Conservation (phyloP, 805 yeast genomes). For the Spathaspora arborariae region DNA sequence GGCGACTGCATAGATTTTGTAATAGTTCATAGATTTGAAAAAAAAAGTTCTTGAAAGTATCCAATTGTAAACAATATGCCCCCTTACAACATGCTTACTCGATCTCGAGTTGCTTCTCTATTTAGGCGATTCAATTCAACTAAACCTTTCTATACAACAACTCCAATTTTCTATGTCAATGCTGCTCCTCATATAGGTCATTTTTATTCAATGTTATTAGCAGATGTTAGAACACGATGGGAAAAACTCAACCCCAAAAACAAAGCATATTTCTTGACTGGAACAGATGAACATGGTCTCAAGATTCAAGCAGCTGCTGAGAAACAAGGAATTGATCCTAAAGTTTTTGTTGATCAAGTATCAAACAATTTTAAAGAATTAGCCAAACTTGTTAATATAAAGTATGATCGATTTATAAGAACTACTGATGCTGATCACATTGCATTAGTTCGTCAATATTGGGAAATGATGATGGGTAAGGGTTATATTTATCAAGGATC, state of each 20-base stretch:
- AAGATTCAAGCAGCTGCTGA: constrained; percentile 88
- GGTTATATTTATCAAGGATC: constrained; percentile 77
- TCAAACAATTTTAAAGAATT: constrained; percentile 60
- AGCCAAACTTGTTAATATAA: constrained; percentile 54
- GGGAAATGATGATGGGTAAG: constrained; percentile 57
- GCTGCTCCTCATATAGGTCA: constrained; percentile 95
- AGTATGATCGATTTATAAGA: constrained; percentile 75
- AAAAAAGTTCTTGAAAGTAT: background rate
- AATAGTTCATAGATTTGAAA: background rate
- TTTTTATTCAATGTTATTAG: constrained; percentile 77
- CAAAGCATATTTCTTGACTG: constrained; percentile 64
- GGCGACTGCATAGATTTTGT: background rate
- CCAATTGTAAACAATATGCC: too few species aligned
- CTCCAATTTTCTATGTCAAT: constrained; percentile 95
- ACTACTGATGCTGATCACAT: constrained; percentile 86
- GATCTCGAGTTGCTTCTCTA: background rate
- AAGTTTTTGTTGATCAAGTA: constrained; percentile 67
- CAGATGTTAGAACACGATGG: constrained; percentile 82
- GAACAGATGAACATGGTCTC: constrained; percentile 96
- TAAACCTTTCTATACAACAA: constrained; percentile 56
- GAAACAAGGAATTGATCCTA: constrained; percentile 45
- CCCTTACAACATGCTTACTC: background rate
- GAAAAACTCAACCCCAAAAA: constrained; percentile 34
- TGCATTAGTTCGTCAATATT: constrained; percentile 59
- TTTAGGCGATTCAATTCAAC: background rate